Evolutionary conservation across 2,329 filamentous ascomycete genomes (phyloP).

Genomic region (Botrytis galanthina): DNA sequence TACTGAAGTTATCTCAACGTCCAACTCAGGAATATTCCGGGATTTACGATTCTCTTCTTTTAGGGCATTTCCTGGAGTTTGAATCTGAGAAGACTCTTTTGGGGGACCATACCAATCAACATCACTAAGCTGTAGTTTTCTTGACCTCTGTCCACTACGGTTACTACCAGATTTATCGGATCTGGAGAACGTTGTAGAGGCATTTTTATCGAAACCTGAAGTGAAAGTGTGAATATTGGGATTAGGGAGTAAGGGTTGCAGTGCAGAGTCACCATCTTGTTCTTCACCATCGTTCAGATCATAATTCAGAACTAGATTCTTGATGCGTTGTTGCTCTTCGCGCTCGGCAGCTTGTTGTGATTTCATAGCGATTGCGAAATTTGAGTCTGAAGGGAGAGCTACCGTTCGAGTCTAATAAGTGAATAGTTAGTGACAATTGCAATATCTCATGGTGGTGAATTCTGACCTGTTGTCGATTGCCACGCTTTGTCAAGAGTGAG

Average conservation of each 20-base stretch:
- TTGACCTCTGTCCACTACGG: slow-evolving; percentile 71
- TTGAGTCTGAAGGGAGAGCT: slow-evolving; percentile 85
- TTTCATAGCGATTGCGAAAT: slow-evolving; percentile 94
- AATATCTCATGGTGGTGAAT: background rate
- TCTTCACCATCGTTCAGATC: slow-evolving; percentile 85
- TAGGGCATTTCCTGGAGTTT: slow-evolving; percentile 22
- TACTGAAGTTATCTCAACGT: background rate
- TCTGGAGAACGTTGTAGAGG: slow-evolving; percentile 34
- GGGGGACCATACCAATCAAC: slow-evolving; percentile 81
- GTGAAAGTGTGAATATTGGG: slow-evolving; percentile 53
- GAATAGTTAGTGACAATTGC: slow-evolving; percentile 22
- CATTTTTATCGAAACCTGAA: slow-evolving; percentile 57
- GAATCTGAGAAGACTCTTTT: slow-evolving; percentile 27
- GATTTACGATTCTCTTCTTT: background rate
- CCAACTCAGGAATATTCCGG: slow-evolving; percentile 5
- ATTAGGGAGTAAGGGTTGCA: slow-evolving; percentile 46
- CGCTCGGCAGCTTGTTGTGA: slow-evolving; percentile 91
- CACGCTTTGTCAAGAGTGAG: slow-evolving; percentile 90
- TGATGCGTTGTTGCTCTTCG: slow-evolving; percentile 97
- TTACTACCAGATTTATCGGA: slow-evolving; percentile 41
- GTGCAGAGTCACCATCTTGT: slow-evolving; percentile 64
- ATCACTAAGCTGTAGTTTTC: slow-evolving; percentile 92
- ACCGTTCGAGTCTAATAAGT: slow-evolving; percentile 75
- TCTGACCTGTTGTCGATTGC: slow-evolving; percentile 85
- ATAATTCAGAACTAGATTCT: slow-evolving; percentile 94